Conservation (phyloP, 345 rosid genomes). For the Brassica rapa region DNA sequence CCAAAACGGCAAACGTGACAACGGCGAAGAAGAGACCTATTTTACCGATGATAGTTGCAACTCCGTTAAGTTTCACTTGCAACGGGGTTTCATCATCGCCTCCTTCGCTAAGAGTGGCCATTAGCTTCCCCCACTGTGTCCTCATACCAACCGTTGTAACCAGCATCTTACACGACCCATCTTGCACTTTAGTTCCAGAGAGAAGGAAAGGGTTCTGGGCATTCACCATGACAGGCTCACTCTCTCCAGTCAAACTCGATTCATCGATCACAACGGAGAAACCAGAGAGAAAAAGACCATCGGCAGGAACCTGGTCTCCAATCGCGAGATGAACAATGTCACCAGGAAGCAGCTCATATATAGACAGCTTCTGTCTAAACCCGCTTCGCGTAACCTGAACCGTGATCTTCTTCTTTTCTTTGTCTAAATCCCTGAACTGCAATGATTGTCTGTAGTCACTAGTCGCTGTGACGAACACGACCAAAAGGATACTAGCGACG, state of each 20-base stretch:
- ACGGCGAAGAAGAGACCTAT: constrained; percentile 79
- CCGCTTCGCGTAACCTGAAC: constrained; percentile 81
- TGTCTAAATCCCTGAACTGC: constrained; percentile 85
- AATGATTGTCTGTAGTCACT: constrained; percentile 93
- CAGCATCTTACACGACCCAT: constrained; percentile 90
- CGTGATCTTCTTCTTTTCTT: constrained; percentile 82
- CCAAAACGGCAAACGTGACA: constrained; percentile 76
- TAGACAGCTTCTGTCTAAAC: constrained; percentile 82
- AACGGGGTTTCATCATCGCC: constrained; percentile 95
- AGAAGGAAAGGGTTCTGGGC: constrained; percentile 73
- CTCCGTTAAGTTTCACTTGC: constrained; percentile 92
- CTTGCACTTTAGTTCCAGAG: constrained; percentile 89
- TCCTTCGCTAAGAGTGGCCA: constrained; percentile 91
- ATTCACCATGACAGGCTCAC: constrained; percentile 74
- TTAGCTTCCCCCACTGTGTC: constrained; percentile 91
- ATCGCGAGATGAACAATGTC: constrained; percentile 85
- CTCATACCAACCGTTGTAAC: constrained; percentile 92
- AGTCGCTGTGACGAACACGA: constrained; percentile 83
- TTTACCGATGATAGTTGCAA: constrained; percentile 84
- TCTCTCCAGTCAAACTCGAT: constrained; percentile 90
- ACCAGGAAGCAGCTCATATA: constrained; percentile 85
- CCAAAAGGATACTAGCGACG: constrained; percentile 80
- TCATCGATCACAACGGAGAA: constrained; percentile 82
- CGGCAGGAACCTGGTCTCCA: constrained; percentile 93
- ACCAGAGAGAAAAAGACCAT: constrained; percentile 84